These are phyloP conservation scores for Termitomyces sp. DNA, from an alignment of 768 basidiomycete genomes.

Conservation along the genomic window DNA sequence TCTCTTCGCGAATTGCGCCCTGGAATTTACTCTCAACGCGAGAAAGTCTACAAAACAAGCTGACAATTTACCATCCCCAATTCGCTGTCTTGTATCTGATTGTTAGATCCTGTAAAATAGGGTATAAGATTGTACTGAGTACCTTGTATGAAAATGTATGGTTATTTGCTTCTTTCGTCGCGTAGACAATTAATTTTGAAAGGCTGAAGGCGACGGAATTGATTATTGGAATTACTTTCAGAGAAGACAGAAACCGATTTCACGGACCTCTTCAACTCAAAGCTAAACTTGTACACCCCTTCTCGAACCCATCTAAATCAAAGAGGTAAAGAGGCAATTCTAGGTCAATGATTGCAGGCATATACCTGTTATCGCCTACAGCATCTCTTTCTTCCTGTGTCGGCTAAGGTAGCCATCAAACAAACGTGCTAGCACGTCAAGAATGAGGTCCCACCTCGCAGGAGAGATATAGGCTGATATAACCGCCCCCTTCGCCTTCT, in stretches of 20 bases:
- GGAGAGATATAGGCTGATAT: constrained; percentile 72
- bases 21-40: constrained; percentile 14
- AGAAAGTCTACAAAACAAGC: neutral
- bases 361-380: constrained; percentile 44
- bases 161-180: constrained; percentile 74
- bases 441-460: constrained; percentile 51
- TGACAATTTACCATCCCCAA: constrained; percentile 73
- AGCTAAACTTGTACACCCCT: constrained; percentile 80
- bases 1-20: constrained; percentile 77
- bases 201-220: constrained; percentile 17
- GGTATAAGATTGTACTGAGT: neutral
- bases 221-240: constrained; percentile 5
- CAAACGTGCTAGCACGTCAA: too few relatives aligned
- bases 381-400: constrained; percentile 70
- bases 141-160: constrained; percentile 74
- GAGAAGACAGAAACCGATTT: constrained; percentile 12
- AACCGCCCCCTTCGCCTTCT: constrained; percentile 38
- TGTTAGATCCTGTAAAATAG: neutral
- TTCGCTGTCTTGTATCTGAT: constrained; percentile 55
- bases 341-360: neutral
- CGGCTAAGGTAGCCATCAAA: constrained; percentile 31
- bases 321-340: neutral
- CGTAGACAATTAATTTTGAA: constrained; percentile 45
- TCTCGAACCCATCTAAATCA: constrained; percentile 70
- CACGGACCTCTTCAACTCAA: constrained; percentile 67